A percentile compares a stretch with the other conserved stretches of the same genome.
These are phyloP conservation scores for Pezicula neosporulosa DNA, from an alignment of 2,329 filamentous ascomycete genomes.

Conservation along the genomic window DNA sequence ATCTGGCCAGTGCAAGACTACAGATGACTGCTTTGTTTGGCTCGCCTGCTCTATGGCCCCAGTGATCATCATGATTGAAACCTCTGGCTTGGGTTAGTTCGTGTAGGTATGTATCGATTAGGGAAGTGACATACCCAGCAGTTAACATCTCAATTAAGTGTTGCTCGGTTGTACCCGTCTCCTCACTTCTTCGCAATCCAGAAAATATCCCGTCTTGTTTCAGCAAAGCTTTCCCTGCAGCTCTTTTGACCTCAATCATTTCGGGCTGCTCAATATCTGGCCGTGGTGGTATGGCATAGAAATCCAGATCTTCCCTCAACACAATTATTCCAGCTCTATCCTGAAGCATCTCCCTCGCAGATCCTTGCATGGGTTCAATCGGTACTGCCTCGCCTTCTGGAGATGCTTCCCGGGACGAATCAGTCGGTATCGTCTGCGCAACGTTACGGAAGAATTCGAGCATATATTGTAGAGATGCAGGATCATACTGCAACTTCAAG, in stretches of 20 bases:
- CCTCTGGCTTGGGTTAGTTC: slow-evolving; percentile 54
- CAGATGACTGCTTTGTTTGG: slow-evolving; percentile 98
- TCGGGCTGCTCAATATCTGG: slow-evolving; percentile 80
- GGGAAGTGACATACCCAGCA: slow-evolving; percentile 69
- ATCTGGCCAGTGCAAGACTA: slow-evolving; percentile 86
- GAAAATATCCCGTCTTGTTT: slow-evolving; percentile 95
- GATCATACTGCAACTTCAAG: slow-evolving; percentile 75
- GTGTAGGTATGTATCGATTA: neutral
- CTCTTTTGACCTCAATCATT: slow-evolving; percentile 95
- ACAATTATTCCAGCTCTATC: slow-evolving; percentile 95
- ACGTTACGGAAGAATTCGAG: slow-evolving; percentile 96
- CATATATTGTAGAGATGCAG: slow-evolving; percentile 96
- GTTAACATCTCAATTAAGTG: slow-evolving; percentile 99
- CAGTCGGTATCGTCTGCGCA: slow-evolving; percentile 87
- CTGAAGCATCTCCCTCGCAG: slow-evolving; percentile 74
- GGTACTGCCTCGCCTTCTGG: slow-evolving; percentile 62
- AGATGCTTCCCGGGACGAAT: slow-evolving; percentile 63
- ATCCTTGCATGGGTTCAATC: slow-evolving; percentile 70
- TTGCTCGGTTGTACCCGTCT: slow-evolving; percentile 93
- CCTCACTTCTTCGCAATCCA: slow-evolving; percentile 89
- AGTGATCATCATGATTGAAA: slow-evolving; percentile 91
- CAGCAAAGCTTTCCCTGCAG: slow-evolving; percentile 81
- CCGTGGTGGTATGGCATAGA: slow-evolving; percentile 89
- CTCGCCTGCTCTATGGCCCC: slow-evolving; percentile 96
- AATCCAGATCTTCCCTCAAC: slow-evolving; percentile 91